These are phyloP conservation scores for Populus tomentosa DNA, from an alignment of 441 rosid genomes.

Conservation along the genomic window DNA sequence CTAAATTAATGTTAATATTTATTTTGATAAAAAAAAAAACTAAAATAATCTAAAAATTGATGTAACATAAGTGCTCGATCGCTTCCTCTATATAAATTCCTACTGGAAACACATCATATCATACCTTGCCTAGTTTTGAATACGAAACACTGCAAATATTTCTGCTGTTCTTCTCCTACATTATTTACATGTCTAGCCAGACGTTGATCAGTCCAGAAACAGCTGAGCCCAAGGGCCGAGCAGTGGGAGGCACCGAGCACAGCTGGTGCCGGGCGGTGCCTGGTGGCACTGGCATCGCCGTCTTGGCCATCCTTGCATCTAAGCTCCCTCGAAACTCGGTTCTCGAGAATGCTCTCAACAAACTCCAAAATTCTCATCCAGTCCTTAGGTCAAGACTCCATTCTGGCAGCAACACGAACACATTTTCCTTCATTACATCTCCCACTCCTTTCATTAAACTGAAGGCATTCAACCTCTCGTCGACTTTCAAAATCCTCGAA, in stretches of 20 bases:
- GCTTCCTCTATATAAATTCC: not conserved
- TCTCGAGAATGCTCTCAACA: slow-evolving; percentile 27
- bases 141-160: not conserved
- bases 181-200: slow-evolving; percentile 7
- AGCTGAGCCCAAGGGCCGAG: slow-evolving; percentile 22
- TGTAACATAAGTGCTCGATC: not conserved
- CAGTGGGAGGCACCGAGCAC: slow-evolving; percentile 39
- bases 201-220: not conserved
- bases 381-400: slow-evolving; percentile 38
- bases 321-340: slow-evolving; percentile 15
- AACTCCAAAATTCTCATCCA: slow-evolving; percentile 39
- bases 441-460: slow-evolving; percentile 26
- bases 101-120: not conserved
- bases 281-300: slow-evolving; percentile 48
- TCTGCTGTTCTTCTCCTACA: not conserved
- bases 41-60: no score
- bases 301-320: slow-evolving; percentile 34
- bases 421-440: slow-evolving; percentile 33
- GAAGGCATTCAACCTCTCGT: slow-evolving; percentile 19
- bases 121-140: not conserved
- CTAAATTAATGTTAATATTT: no score
- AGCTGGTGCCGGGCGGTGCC: slow-evolving; percentile 47
- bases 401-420: slow-evolving; percentile 14
- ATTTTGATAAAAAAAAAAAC: no score
- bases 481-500: slow-evolving; percentile 31